A percentile compares a stretch with the other conserved stretches of the same genome.
phyloP scores from a whole-genome alignment of 2,329 filamentous ascomycete genomes.

The Cercospora sp. region DNA sequence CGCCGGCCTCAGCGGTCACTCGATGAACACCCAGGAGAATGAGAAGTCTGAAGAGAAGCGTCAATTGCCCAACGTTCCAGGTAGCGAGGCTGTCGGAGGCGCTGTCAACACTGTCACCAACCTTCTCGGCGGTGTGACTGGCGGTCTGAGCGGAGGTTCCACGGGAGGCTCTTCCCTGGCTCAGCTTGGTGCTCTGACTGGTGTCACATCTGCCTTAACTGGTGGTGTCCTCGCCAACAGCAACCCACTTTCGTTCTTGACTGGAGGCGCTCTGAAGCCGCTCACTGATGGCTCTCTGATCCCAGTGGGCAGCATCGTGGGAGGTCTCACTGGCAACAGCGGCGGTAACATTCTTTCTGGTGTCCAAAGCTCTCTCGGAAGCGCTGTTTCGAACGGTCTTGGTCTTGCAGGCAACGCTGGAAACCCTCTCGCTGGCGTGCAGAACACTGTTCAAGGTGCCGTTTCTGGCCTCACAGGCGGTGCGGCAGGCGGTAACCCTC shows the following conservation, averaged over 20 bases:
- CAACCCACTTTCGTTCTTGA: constrained; percentile 11
- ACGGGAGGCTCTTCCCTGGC: background rate
- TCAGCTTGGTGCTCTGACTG: constrained; percentile 9
- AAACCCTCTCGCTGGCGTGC: background rate
- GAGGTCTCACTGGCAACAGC: constrained; percentile 4
- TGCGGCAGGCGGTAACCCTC: background rate
- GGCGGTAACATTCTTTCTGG: constrained; percentile 3
- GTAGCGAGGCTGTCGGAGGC: background rate
- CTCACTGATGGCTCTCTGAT: constrained; percentile 3
- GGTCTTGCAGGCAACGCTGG: background rate
- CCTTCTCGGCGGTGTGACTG: constrained; percentile 5
- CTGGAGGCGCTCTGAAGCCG: background rate
- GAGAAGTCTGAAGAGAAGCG: constrained; percentile 9
- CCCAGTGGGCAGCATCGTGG: background rate
- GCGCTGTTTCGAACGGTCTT: background rate
- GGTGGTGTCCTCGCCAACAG: constrained; percentile 6
- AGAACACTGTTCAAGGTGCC: constrained; percentile 8
- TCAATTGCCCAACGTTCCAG: background rate
- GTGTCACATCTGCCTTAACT: constrained; percentile 1
- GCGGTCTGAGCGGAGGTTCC: background rate
- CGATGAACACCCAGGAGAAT: background rate
- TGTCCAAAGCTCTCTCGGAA: constrained; percentile 2
- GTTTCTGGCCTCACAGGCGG: constrained; percentile 10
- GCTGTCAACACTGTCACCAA: background rate
- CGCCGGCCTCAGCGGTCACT: background rate